phyloP scores from a whole-genome alignment of 73 alveolate genomes.

The Paramecium sexaurelia region DNA sequence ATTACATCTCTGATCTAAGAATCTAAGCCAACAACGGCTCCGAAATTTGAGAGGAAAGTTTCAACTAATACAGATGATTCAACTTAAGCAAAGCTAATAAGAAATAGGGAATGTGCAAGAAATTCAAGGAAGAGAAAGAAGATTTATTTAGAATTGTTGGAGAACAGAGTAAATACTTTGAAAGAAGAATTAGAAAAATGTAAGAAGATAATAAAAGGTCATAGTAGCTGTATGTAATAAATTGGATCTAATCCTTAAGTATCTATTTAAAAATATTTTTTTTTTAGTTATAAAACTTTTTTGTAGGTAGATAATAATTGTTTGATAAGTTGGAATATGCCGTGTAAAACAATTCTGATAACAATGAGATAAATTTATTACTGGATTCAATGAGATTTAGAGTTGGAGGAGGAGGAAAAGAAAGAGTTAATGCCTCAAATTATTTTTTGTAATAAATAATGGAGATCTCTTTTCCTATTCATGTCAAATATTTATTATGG shows the following conservation, averaged over 20 bases:
- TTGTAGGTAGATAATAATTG: slow-evolving; percentile 59
- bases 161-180: slow-evolving; percentile 42
- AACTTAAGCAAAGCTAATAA: neutral
- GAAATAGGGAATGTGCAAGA: slow-evolving; percentile 65
- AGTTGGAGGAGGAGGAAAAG: slow-evolving; percentile 64
- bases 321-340: slow-evolving; percentile 61
- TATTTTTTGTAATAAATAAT: slow-evolving; percentile 50
- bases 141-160: slow-evolving; percentile 55
- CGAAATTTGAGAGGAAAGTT: neutral
- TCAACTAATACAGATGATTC: slow-evolving; percentile 7
- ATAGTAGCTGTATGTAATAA: neutral
- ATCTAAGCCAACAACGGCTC: neutral
- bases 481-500: slow-evolving; percentile 51
- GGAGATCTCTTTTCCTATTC: slow-evolving; percentile 55
- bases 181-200: slow-evolving; percentile 57
- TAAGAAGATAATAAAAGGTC: slow-evolving; percentile 39
- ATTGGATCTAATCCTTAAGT: slow-evolving; percentile 33
- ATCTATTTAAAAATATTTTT: neutral
- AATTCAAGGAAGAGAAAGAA: slow-evolving; percentile 66
- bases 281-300: slow-evolving; percentile 17
- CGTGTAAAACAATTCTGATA: slow-evolving; percentile 30
- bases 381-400: slow-evolving; percentile 63
- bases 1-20: slow-evolving; percentile 51
- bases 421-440: slow-evolving; percentile 57
- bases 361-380: slow-evolving; percentile 38